Evolutionary conservation across 2,329 filamentous ascomycete species (phyloP), one percentile per base, ranked within the genome.

Genomic region (Penicillium sp.): DNA sequence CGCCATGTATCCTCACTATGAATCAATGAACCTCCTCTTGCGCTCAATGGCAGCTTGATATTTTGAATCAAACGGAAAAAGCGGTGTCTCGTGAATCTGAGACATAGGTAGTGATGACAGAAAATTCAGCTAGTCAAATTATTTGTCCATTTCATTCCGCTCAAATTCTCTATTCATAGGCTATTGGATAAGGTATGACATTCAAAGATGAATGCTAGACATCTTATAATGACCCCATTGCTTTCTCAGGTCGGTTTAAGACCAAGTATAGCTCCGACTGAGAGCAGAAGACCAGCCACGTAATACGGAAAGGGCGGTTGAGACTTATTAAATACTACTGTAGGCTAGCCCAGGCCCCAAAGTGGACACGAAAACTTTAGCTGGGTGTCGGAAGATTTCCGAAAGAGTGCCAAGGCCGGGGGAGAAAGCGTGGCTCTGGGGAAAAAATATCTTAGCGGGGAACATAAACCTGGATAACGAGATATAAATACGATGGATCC

Each of bases 321-420:
- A 11, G 11, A 37, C 3, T 37, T 10, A 13, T 14, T 3, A 14
- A 37, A 37, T 30, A 22, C 10, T 46, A 22, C 19, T 22, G 19
- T 22, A 22, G 19, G 19, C 13, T 22, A 26, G 13, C 6, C 3
- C 43, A 7, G 3, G 25, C 11, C 19, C 13, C 43, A 46, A 26
- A 48, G 22, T 14, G 22, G n/a, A 33, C 28, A 46, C 6, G 4
- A 14, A 25, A 22, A 49, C 16, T 25, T 16, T 30, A 14, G 52
- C 37, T 49, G 46, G 35, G 19, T 30, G 25, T 60, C 61, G 61
- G 58, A 30, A 30, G 33, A 43, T 55, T 45, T 54, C 58, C 61
- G 61, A 55, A 48, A 33, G 10, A 33, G 30, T 35, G 55, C 57
- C 58, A 58, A 55, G 43, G 46, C 45, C 52, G 28, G n/a, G 25